Conservation (phyloP, 106 monocot genomes). For the Dioscorea dumetorum region DNA sequence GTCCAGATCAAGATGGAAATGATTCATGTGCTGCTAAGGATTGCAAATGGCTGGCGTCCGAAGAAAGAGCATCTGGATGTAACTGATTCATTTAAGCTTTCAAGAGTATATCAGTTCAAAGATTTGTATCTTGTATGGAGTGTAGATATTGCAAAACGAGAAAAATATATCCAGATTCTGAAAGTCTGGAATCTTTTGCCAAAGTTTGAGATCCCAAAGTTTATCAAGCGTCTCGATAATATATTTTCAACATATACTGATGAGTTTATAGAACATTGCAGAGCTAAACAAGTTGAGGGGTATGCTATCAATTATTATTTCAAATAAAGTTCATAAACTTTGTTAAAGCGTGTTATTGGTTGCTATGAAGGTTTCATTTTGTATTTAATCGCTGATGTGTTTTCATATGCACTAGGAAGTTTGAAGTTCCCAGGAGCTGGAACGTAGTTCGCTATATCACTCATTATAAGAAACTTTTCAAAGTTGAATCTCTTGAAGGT, state of each 20-base stretch:
- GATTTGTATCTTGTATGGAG: conserved; percentile 41
- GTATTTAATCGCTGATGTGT: background rate
- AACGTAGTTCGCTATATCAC: background rate
- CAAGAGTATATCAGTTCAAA: conserved; percentile 25
- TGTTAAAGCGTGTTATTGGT: background rate
- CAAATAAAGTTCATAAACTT: background rate
- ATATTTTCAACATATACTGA: conserved; percentile 45
- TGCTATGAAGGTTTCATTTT: background rate
- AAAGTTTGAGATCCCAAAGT: conserved; percentile 9
- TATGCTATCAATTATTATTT: conserved; percentile 9
- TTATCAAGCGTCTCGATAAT: conserved; percentile 25
- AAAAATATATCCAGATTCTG: conserved; percentile 35
- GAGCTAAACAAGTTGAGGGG: conserved; percentile 25
- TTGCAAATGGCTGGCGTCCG: conserved; percentile 46
- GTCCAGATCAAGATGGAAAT: conserved; percentile 13
- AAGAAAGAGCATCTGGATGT: background rate
- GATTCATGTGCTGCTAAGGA: conserved; percentile 27
- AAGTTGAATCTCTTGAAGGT: background rate
- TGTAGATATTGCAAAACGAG: conserved; percentile 32
- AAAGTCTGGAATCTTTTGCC: conserved; percentile 45
- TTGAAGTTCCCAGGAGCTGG: conserved; percentile 22
- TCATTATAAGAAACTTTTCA: background rate
- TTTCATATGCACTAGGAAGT: conserved; percentile 7
- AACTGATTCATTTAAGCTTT: conserved; percentile 18
- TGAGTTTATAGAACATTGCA: conserved; percentile 31